Percentiles rank a stretch among this genome's conserved stretches.
Conservation (phyloP, 176 grass and related monocot species). For the Pharus latifolius region DNA sequence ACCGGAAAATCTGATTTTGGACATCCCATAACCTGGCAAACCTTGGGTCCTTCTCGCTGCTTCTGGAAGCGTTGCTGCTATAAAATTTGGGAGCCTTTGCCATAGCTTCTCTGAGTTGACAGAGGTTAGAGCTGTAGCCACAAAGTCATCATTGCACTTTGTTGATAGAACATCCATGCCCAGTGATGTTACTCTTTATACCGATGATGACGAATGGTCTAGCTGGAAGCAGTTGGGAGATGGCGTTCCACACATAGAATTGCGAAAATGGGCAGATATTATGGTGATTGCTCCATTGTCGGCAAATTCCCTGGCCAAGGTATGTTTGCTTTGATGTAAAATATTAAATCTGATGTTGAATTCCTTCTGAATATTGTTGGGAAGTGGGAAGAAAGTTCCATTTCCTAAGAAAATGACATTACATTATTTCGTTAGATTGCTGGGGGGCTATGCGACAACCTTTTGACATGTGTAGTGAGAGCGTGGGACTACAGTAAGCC, state of each 20-base stretch:
- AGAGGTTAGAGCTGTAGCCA: conserved; percentile 38
- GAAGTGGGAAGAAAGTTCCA: too few species aligned
- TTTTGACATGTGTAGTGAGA: conserved; percentile 43
- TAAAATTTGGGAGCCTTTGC: conserved; percentile 43
- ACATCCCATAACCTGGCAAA: neutral
- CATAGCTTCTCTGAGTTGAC: conserved; percentile 35
- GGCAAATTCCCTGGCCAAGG: conserved; percentile 57
- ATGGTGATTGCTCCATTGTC: conserved; percentile 43
- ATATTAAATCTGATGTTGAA: too few species aligned
- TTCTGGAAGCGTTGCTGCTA: conserved; percentile 40
- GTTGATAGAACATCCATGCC: conserved; percentile 23
- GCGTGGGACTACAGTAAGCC: conserved; percentile 54
- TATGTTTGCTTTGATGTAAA: neutral
- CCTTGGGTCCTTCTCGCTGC: conserved; percentile 37
- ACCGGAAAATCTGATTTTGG: neutral
- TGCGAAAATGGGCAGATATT: conserved; percentile 53
- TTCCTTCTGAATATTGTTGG: too few species aligned
- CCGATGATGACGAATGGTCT: too few species aligned
- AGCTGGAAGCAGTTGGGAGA: conserved; percentile 51
- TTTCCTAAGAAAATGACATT: too few species aligned
- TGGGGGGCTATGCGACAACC: conserved; percentile 45
- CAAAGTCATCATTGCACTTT: conserved; percentile 47
- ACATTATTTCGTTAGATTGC: conserved; percentile 38
- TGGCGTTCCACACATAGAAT: conserved; percentile 44
- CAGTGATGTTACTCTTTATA: too few species aligned